Evolutionary conservation across 306 rosid species (phyloP), one percentile per base, ranked within the genome.

Genomic region (Lathyrus oleraceus): DNA sequence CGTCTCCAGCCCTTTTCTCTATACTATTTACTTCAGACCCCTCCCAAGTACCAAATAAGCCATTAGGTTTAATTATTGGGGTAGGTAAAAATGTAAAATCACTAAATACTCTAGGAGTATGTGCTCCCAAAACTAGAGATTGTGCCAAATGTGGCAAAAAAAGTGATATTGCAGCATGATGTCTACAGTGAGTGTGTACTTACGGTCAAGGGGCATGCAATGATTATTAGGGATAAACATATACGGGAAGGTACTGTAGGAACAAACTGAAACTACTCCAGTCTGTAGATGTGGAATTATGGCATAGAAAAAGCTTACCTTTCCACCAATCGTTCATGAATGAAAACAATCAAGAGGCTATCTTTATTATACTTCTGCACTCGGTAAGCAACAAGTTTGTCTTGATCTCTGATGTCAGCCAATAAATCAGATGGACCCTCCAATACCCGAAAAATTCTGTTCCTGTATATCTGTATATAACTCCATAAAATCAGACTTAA

Each of bases 351-450:
- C 83, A 89, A 65, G 71, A 67, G 53, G 67, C 70, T 62, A 44
- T 65, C 60, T 69, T 80, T 87, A 49, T 17, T 56, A 68, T 77
- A 71, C 74, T 86, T 92, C 54, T 81, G 85, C 44, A 87, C 57
- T 58, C 92, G 90, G 69, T 92, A 92, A 43, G 95, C 96, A 0
- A 86, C 95, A 81, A 92, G 86, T 70, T 27, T 77, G 81, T 89
- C 98, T 49, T 72, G 88, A 76, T 87, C 91, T 81, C 95, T 86
- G 40, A 89, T 83, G 61, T 77, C 91, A 47, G 45, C 82, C 54
- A 89, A 70, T 4, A 63, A 79, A 69, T 84, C 89, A 67, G 83
- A 78, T 38, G 82, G 96, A 23, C 81, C 84, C 74, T 87, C 90
- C 10, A 59, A 76, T 60, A 66, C 10, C 19, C 82, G 83, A 73